phyloP scores from a whole-genome alignment of 352 stramenopile genomes.

The Phytophthora foliorum region DNA sequence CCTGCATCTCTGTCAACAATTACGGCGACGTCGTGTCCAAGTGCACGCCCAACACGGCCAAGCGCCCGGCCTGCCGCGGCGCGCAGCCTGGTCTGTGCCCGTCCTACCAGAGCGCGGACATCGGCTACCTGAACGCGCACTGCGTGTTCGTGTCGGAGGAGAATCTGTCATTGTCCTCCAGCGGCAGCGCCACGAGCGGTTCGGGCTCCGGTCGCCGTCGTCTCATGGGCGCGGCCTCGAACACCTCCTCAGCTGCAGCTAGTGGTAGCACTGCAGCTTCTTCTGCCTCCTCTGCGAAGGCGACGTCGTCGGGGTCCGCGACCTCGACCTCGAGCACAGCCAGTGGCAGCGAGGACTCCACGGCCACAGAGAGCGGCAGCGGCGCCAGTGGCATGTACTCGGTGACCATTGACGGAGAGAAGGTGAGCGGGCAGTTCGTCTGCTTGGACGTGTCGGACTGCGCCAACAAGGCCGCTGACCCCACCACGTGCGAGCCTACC shows the following conservation, averaged over 20 bases:
- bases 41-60: constrained; percentile 85
- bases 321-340: constrained; percentile 13
- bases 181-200: constrained; percentile 24
- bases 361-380: constrained; percentile 33
- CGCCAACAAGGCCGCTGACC: constrained; percentile 62
- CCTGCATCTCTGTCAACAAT: constrained; percentile 83
- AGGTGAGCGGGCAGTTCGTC: constrained; percentile 64
- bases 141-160: constrained; percentile 86
- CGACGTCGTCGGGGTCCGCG: constrained; percentile 3
- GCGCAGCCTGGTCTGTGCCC: constrained; percentile 77
- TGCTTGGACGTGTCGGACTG: constrained; percentile 72
- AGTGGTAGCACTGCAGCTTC: constrained; percentile 22
- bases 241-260: constrained; percentile 17
- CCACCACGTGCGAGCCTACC: constrained; percentile 45
- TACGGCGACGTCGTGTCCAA: constrained; percentile 81
- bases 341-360: constrained; percentile 30
- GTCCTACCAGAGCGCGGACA: constrained; percentile 78
- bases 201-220: constrained; percentile 30
- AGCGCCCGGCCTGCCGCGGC: constrained; percentile 78
- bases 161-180: constrained; percentile 33
- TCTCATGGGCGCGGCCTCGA: constrained; percentile 25
- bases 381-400: constrained; percentile 52
- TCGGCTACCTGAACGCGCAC: constrained; percentile 84
- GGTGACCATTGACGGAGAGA: constrained; percentile 61
- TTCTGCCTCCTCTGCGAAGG: constrained; percentile 6